A percentile compares a stretch with the other conserved stretches of the same genome.
Conservation (phyloP, 495 filamentous ascomycete genomes). For the Barbatosphaeria neglecta region DNA sequence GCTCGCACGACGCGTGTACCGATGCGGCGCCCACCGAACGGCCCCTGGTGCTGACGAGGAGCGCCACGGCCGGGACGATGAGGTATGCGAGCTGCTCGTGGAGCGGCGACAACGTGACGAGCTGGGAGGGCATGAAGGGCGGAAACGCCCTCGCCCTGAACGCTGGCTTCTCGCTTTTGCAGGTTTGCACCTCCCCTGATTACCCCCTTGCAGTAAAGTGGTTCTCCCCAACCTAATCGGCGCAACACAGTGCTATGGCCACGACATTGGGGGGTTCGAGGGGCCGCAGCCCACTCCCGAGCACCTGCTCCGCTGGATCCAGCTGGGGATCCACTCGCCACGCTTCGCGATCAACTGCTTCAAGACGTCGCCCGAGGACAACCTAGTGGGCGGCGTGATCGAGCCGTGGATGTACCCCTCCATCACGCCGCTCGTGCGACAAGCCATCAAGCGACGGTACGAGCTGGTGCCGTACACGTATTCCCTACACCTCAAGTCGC, state of each 20-base stretch:
- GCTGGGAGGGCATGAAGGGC: slow-evolving; percentile 58
- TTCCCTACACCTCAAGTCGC: slow-evolving; percentile 47
- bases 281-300: slow-evolving; percentile 57
- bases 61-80: slow-evolving; percentile 57
- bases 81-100: slow-evolving; percentile 54
- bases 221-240: slow-evolving; percentile 1
- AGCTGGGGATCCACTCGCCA: slow-evolving; percentile 54
- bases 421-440: slow-evolving; percentile 45
- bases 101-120: slow-evolving; percentile 55
- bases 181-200: too few species aligned
- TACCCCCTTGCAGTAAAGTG: neutral
- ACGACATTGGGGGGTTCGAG: slow-evolving; percentile 65
- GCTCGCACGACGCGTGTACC: slow-evolving; percentile 50
- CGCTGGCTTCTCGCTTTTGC: slow-evolving; percentile 52
- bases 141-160: slow-evolving; percentile 54
- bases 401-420: slow-evolving; percentile 65
- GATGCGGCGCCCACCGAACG: slow-evolving; percentile 42
- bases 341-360: slow-evolving; percentile 67
- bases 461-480: slow-evolving; percentile 60
- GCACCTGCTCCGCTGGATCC: slow-evolving; percentile 58
- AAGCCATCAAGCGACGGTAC: slow-evolving; percentile 55
- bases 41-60: slow-evolving; percentile 56
- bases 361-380: slow-evolving; percentile 53
- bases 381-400: slow-evolving; percentile 53
- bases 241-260: slow-evolving; percentile 43